These are phyloP conservation scores for Helotiales sp. DNA, from an alignment of 2,329 filamentous ascomycete genomes.

Conservation along the genomic window DNA sequence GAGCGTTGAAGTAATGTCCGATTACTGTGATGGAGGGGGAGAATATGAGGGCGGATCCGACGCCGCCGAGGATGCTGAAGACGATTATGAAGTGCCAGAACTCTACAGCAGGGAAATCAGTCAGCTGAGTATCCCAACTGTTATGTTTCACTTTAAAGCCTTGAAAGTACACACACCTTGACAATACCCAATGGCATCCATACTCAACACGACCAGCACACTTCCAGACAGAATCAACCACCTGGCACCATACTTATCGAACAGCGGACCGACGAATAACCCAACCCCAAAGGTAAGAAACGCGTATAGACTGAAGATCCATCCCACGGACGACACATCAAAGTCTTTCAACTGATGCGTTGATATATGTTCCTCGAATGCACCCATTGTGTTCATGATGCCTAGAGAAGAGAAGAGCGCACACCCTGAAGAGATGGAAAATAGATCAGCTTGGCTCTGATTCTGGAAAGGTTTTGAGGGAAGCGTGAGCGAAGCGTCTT, in stretches of 20 bases:
- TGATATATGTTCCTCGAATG: slow-evolving; percentile 12
- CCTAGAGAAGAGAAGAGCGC: slow-evolving; percentile 2
- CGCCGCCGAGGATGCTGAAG: slow-evolving; percentile 8
- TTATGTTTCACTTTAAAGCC: not conserved
- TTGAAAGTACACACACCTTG: not conserved
- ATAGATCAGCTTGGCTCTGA: too few species aligned
- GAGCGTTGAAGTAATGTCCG: slow-evolving; percentile 6
- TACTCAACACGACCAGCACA: not conserved
- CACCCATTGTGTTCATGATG: slow-evolving; percentile 14
- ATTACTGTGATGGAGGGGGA: slow-evolving; percentile 6
- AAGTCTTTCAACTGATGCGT: slow-evolving; percentile 14
- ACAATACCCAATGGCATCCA: slow-evolving; percentile 5
- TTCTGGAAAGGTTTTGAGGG: too few species aligned
- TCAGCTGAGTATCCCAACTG: not conserved
- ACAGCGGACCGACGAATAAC: slow-evolving; percentile 3
- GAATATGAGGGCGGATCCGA: slow-evolving; percentile 3
- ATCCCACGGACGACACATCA: slow-evolving; percentile 26
- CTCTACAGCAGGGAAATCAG: not conserved
- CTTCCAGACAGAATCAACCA: slow-evolving; percentile 12
- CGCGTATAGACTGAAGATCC: slow-evolving; percentile 11
- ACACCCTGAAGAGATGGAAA: too few species aligned
- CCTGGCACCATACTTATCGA: slow-evolving; percentile 1
- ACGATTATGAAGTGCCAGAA: slow-evolving; percentile 9
- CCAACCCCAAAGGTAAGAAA: slow-evolving; percentile 13
- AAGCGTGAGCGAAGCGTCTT: too few species aligned